These are phyloP conservation scores for Fusarium sp. DNA, from an alignment of 2,329 filamentous ascomycete genomes.

Conservation along the genomic window DNA sequence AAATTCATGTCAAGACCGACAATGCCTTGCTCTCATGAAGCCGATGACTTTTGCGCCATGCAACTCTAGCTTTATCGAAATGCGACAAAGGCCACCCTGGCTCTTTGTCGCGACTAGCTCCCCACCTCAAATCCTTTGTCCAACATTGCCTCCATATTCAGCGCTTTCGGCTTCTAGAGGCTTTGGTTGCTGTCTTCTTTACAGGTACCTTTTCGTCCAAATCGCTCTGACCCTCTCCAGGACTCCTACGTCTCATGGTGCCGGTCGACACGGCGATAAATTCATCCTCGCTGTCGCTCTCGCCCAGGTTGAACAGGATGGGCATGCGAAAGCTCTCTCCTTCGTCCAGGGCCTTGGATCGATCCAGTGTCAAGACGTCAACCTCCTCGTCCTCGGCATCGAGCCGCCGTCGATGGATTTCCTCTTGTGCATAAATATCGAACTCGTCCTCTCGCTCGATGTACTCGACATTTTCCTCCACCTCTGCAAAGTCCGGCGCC, in stretches of 20 bases:
- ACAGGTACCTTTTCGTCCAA: constrained; percentile 50
- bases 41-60: constrained; percentile 20
- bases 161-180: constrained; percentile 52
- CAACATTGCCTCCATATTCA: constrained; percentile 11
- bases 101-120: constrained; percentile 15
- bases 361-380: constrained; percentile 83
- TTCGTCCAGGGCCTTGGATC: constrained; percentile 66
- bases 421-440: constrained; percentile 94
- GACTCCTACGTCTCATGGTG: constrained; percentile 86
- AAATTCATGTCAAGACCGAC: constrained; percentile 15
- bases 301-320: constrained; percentile 88
- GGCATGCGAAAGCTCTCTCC: constrained; percentile 84
- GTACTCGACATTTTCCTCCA: constrained; percentile 98
- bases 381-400: constrained; percentile 94
- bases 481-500: constrained; percentile 94
- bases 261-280: constrained; percentile 72
- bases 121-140: constrained; percentile 9
- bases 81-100: constrained; percentile 32
- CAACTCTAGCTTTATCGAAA: constrained; percentile 20
- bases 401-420: constrained; percentile 87
- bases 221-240: constrained; percentile 74
- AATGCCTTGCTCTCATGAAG: constrained; percentile 6
- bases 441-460: constrained; percentile 96
- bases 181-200: constrained; percentile 53
- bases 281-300: constrained; percentile 96